Base-by-base conservation (phyloP, 2,329 filamentous ascomycete genomes). In the Colletotrichum simmondsii region DNA sequence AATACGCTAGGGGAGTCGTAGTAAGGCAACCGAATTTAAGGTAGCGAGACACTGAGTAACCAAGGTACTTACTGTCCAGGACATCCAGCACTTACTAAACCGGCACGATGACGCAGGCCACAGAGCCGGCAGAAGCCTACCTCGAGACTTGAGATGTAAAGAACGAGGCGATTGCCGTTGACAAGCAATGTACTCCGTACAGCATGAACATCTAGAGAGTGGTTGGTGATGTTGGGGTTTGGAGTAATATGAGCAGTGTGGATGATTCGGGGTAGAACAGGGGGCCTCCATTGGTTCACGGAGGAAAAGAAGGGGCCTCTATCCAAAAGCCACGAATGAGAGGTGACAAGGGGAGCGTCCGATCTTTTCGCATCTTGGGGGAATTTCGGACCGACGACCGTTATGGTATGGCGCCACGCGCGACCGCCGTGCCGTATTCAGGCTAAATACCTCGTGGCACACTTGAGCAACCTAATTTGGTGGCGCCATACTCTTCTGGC, bases 371-470 rank as follows among this genome's bases (percentile, higher is more conserved):
- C 62, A 62, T 72, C 63, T 73, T 74, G 73, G 73, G 73, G 52
- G 52, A 74, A 61, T 73, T 66, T 62, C 73, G 73, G 73, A 73
- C 73, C 73, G 73, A 65, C 30, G 61, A 73, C 65, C 73, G 73
- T 74, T 73, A 16, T 65, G 73, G 70, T n/a, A 69, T 67, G 70
- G 73, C 61, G 65, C 70, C 70, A 74, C 70, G 26, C 72, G 61
- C 52, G 65, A 73, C 54, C 42, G 72, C 73, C 70, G 68, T 62
- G 35, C 63, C 68, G 60, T 22, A 35, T 60, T 74, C 42, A 66
- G 70, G 70, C 70, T 68, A 58, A 74, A 73, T 66, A 22, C 72
- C 70, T 73, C 60, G 69, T 73, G 72, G 69, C 69, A 57, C 49
- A 49, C 49, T 28, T 32, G 35, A 26, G 49, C 64, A 65, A 69